Percentiles rank a stretch among this genome's conserved stretches.
Evolutionary conservation across 2,329 filamentous ascomycete genomes (phyloP).

Genomic region (Metarhizium brunneum): DNA sequence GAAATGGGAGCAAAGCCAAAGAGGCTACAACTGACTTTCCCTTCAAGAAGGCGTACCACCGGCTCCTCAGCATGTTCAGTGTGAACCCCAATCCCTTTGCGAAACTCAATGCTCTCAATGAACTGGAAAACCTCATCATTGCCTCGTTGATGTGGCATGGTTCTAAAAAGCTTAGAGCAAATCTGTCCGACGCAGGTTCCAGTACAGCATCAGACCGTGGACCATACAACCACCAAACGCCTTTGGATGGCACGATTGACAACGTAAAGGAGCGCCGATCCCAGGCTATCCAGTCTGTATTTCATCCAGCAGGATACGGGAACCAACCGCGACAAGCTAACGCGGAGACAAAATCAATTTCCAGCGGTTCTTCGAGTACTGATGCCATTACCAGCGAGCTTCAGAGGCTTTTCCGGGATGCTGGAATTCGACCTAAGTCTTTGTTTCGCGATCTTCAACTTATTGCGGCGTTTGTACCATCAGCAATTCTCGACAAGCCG

Average conservation of each 20-base stretch:
- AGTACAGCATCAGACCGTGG: constrained; percentile 24
- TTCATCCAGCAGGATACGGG: constrained; percentile 21
- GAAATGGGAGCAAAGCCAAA: constrained; percentile 12
- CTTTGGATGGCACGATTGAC: constrained; percentile 58
- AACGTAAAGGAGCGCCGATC: constrained; percentile 61
- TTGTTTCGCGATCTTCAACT: constrained; percentile 76
- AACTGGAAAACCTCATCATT: constrained; percentile 73
- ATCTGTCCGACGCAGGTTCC: constrained; percentile 26
- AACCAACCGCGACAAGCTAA: constrained; percentile 30
- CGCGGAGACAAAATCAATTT: constrained; percentile 39
- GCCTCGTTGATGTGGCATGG: constrained; percentile 49
- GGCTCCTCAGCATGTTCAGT: constrained; percentile 76
- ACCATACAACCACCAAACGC: constrained; percentile 28
- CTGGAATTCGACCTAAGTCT: constrained; percentile 64
- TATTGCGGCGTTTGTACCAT: constrained; percentile 56
- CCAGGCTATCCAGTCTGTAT: constrained; percentile 31
- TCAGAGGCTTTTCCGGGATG: constrained; percentile 56
- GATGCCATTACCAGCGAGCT: constrained; percentile 59
- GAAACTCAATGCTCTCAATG: constrained; percentile 75
- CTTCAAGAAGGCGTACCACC: constrained; percentile 70
- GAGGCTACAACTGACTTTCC: constrained; percentile 52
- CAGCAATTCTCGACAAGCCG: constrained; percentile 50
- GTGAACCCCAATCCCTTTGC: constrained; percentile 80
- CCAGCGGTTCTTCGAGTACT: constrained; percentile 42
- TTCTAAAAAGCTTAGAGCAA: constrained; percentile 25